Base-by-base conservation (phyloP, 805 yeast species). In the Ogataea nonfermentans region DNA sequence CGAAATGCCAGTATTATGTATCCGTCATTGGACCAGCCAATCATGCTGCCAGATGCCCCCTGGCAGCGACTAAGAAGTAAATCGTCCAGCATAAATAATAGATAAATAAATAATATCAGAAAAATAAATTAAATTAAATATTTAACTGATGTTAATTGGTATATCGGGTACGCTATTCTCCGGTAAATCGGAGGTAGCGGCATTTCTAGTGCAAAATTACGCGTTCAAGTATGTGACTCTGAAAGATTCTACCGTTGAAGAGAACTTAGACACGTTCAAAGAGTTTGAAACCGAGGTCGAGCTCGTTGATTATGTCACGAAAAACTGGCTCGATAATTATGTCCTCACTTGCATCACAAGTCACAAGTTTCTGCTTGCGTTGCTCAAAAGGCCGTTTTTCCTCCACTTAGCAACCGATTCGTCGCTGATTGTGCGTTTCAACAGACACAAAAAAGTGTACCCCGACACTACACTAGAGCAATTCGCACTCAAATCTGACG, bases 331-430 rank as follows among this genome's bases (percentile, higher is more conserved):
- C 15, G 62, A 70, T 10, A 66, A 82, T 50, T 79, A 66, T 52
- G 95, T 86, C 2, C 55, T 84, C 3, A 59, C 75, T 0, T 75
- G 76, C 40, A 66, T 84, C 9, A 59, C 62, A 2, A 66, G 66
- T 15, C 47, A 71, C 10, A 62, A 59, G 4, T 57, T 72, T 35
- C 66, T 84, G 17, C 65, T 68, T 2, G 63, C 60, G 16, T 60
- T 84, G 4, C 66, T 73, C 24, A 78, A 81, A 45, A 65, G 96
- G 40, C 96, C 97, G 0, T 90, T 86, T 57, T 88, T 89, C 56
- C 70, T 88, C 16, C 95, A 88, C 57, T 51, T 90, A 3, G 73
- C 86, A 5, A 67, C 87, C 2, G 95, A 86, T 52, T 87, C 95
- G 0, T 85, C 95, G 1, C 51, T 78, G 10, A 55, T 55, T 9